Evolutionary conservation across 2,329 filamentous ascomycete genomes (phyloP).

Genomic region (Monilinia fructigena): DNA sequence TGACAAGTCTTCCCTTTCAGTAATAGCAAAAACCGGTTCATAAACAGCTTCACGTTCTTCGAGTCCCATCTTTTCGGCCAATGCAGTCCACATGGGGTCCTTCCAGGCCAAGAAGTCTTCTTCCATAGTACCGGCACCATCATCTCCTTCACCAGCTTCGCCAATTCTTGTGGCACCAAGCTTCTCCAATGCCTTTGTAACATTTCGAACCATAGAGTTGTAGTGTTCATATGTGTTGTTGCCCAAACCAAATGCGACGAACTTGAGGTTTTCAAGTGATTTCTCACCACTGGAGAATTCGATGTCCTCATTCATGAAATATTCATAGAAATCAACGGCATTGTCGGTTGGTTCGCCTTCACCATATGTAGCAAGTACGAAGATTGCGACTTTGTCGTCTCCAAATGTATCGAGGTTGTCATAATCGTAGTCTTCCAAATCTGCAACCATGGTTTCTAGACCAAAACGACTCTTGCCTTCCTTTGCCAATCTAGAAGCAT

Average conservation of each 20-base stretch:
- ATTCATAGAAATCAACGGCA: slow-evolving; percentile 98
- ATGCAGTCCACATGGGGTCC: slow-evolving; percentile 93
- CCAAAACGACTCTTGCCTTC: slow-evolving; percentile 96
- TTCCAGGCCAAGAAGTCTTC: slow-evolving; percentile 99
- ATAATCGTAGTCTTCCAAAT: slow-evolving; percentile 96
- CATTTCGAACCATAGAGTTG: slow-evolving; percentile 95
- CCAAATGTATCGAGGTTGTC: slow-evolving; percentile 89
- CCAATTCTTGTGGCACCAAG: slow-evolving; percentile 84
- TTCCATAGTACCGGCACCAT: slow-evolving; percentile 98
- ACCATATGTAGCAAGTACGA: slow-evolving; percentile 94
- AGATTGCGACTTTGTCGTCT: slow-evolving; percentile 88
- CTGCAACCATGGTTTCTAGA: slow-evolving; percentile 96
- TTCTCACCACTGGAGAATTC: slow-evolving; percentile 73
- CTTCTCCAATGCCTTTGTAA: slow-evolving; percentile 76
- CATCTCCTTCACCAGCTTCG: slow-evolving; percentile 88
- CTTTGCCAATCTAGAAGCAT: slow-evolving; percentile 92
- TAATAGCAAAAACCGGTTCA: slow-evolving; percentile 85
- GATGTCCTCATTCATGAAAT: slow-evolving; percentile 78
- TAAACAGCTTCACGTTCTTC: slow-evolving; percentile 96
- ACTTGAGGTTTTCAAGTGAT: slow-evolving; percentile 80
- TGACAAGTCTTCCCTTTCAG: slow-evolving; percentile 70
- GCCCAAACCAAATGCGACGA: slow-evolving; percentile 91
- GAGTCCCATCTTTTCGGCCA: slow-evolving; percentile 78
- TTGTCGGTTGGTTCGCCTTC: slow-evolving; percentile 99
- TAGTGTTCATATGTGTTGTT: slow-evolving; percentile 99